Evolutionary conservation across 148 eudicot species (phyloP).

Genomic region (Vaccinium myrtillus): DNA sequence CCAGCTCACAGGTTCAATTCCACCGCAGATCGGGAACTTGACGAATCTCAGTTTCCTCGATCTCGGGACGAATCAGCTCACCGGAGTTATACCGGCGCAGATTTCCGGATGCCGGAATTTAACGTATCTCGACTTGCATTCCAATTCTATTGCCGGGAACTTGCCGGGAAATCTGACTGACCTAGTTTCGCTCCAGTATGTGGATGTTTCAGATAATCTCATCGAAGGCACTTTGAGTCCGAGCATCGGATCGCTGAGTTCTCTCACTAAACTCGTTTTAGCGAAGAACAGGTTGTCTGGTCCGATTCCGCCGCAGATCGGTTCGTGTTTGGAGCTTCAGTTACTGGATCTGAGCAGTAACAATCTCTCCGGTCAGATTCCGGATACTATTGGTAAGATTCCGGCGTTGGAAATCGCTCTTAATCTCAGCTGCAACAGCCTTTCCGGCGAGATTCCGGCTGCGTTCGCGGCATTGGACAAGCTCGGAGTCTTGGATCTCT

Average conservation of each 20-base stretch:
- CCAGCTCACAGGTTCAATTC: conserved; percentile 59
- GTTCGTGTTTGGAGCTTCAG: conserved; percentile 81
- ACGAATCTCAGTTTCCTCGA: conserved; percentile 69
- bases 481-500: conserved; percentile 79
- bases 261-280: conserved; percentile 75
- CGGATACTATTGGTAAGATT: conserved; percentile 64
- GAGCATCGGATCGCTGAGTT: conserved; percentile 57
- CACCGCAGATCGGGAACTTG: conserved; percentile 65
- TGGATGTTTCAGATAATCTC: conserved; percentile 69
- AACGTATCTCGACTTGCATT: conserved; percentile 77
- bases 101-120: conserved; percentile 75
- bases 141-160: conserved; percentile 62
- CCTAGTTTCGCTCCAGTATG: conserved; percentile 56
- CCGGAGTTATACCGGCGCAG: conserved; percentile 63
- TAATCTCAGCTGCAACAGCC: conserved; percentile 74
- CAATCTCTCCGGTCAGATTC: conserved; percentile 61
- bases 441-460: conserved; percentile 72
- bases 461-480: conserved; percentile 59
- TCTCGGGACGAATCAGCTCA: conserved; percentile 64
- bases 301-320: conserved; percentile 58
- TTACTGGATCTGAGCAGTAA: conserved; percentile 73
- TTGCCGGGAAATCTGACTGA: conserved; percentile 51
- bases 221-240: conserved; percentile 56
- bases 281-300: conserved; percentile 58
- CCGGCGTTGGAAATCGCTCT: conserved; percentile 80